phyloP scores from a whole-genome alignment of 768 basidiomycete genomes.

The Russula emetica region DNA sequence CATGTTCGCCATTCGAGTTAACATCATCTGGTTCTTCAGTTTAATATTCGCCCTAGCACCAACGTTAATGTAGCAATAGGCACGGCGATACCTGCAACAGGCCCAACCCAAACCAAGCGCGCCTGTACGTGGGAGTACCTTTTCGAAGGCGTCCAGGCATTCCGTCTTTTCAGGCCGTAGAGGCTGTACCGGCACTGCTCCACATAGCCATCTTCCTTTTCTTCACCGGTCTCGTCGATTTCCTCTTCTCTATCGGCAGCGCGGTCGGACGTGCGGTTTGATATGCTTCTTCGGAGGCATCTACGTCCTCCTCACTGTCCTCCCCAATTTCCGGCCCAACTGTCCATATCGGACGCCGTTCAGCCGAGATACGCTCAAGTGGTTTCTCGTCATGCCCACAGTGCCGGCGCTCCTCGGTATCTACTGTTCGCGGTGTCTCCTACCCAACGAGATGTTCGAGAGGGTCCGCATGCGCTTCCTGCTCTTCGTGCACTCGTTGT shows the following conservation, averaged over 20 bases:
- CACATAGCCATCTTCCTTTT: slow-evolving; percentile 15
- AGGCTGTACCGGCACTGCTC: slow-evolving; percentile 5
- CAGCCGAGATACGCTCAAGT: slow-evolving; percentile 9
- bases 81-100: slow-evolving; percentile 11
- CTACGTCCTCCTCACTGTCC: slow-evolving; percentile 9
- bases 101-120: slow-evolving; percentile 4
- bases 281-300: neutral
- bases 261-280: neutral
- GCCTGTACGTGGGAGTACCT: slow-evolving; percentile 14
- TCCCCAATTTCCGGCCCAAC: slow-evolving; percentile 8
- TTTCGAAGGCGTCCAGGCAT: slow-evolving; percentile 11
- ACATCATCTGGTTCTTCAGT: slow-evolving; percentile 23
- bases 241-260: slow-evolving; percentile 12
- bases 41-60: slow-evolving; percentile 12
- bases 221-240: slow-evolving; percentile 14
- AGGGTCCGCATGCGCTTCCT: neutral
- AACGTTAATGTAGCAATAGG: slow-evolving; percentile 18
- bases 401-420: neutral
- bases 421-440: neutral
- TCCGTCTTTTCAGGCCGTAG: slow-evolving; percentile 1
- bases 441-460: neutral
- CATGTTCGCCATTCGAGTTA: slow-evolving; percentile 12
- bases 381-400: neutral
- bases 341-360: slow-evolving; percentile 15
- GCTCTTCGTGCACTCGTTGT: neutral